phyloP scores from a whole-genome alignment of 495 filamentous ascomycete genomes.

The Lasiosphaeria hispida region DNA sequence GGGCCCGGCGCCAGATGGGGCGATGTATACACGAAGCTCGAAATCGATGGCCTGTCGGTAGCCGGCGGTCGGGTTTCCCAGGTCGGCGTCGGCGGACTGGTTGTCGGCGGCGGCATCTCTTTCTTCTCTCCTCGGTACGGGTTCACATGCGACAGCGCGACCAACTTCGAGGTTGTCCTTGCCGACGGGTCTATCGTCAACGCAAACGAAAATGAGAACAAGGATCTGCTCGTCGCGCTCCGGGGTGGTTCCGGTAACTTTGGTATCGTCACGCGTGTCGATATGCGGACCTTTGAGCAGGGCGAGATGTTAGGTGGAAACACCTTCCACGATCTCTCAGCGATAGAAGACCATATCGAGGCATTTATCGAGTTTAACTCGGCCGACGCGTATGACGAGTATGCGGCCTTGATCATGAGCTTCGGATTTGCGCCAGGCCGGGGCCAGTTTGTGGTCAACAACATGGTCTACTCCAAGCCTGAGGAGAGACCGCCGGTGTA shows the following conservation, averaged over 20 bases:
- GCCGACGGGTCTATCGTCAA: conserved; percentile 34
- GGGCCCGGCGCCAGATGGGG: conserved; percentile 47
- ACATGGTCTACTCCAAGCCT: conserved; percentile 19
- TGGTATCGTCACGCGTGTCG: conserved; percentile 48
- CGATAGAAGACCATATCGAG: conserved; percentile 11
- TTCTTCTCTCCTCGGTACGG: conserved; percentile 48
- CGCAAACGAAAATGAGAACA: conserved; percentile 28
- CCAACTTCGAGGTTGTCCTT: conserved; percentile 51
- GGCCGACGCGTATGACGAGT: conserved; percentile 20
- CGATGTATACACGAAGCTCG: conserved; percentile 51
- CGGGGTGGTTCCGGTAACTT: conserved; percentile 56
- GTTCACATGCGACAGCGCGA: conserved; percentile 50
- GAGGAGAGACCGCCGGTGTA: conserved; percentile 13
- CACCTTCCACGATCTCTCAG: conserved; percentile 6
- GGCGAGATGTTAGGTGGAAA: conserved; percentile 17
- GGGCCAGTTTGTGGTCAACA: conserved; percentile 4
- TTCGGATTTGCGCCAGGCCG: conserved; percentile 8
- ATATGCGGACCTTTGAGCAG: conserved; percentile 25
- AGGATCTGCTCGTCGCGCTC: conserved; percentile 52
- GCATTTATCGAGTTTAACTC: conserved; percentile 16
- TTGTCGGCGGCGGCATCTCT: conserved; percentile 53
- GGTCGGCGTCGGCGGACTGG: conserved; percentile 57
- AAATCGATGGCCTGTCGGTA: conserved; percentile 39
- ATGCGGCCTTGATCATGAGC: conserved; percentile 18
- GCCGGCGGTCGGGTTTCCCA: conserved; percentile 52